phyloP scores from a whole-genome alignment of 2,329 filamentous ascomycete species.

The Xylariaceae sp. region DNA sequence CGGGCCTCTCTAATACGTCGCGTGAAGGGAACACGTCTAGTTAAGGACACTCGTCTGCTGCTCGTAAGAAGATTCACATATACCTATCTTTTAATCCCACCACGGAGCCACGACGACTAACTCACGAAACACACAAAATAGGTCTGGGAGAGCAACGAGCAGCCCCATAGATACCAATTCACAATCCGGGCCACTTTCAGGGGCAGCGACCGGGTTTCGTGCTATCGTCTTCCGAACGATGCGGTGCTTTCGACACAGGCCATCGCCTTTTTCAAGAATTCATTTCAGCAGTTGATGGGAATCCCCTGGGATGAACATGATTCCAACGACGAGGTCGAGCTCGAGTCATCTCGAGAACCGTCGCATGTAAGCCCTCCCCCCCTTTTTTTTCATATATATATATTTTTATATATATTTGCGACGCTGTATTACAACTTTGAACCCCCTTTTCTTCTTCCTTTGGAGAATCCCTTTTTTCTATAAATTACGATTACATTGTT shows the following conservation, averaged over 20 bases:
- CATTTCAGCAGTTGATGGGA: conserved; percentile 42
- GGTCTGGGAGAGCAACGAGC: conserved; percentile 61
- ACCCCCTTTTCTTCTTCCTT: too few relatives aligned
- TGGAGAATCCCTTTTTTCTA: too few relatives aligned
- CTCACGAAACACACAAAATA: conserved; percentile 31
- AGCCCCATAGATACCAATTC: conserved; percentile 56
- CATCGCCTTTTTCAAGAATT: conserved; percentile 46
- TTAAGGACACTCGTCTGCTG: conserved; percentile 46
- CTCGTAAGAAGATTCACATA: conserved; percentile 35
- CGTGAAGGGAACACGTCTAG: conserved; percentile 28
- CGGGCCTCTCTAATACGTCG: conserved; percentile 55
- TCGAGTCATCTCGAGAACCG: too few relatives aligned
- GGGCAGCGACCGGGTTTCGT: conserved; percentile 27
- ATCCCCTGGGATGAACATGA: too few relatives aligned
- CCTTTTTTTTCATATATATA: too few relatives aligned
- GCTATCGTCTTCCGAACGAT: conserved; percentile 16
- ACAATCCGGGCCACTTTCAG: conserved; percentile 47
- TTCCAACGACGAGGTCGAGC: too few relatives aligned
- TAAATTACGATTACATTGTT: too few relatives aligned
- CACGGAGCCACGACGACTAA: not conserved
- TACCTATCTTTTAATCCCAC: too few relatives aligned
- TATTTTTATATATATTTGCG: too few relatives aligned
- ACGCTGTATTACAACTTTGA: too few relatives aligned
- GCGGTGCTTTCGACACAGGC: conserved; percentile 39
- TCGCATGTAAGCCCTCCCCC: too few relatives aligned